Evolutionary conservation across 1,284 basidiomycete species (phyloP).

Genomic region (Ganoderma leucocontextum): DNA sequence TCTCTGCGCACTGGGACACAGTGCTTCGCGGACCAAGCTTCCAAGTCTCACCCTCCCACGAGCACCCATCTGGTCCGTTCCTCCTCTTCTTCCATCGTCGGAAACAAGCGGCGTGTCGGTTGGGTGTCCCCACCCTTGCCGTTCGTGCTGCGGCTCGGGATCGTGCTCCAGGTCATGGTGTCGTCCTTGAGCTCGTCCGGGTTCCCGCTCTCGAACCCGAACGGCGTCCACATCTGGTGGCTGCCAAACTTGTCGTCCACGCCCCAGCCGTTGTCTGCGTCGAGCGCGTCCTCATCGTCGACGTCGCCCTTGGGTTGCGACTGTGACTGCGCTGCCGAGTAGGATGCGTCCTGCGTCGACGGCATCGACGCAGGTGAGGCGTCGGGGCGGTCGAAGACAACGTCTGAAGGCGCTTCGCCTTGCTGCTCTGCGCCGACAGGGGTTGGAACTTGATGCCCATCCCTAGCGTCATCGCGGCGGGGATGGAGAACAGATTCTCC

Average conservation of each 20-base stretch:
- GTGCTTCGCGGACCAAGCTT: no score
- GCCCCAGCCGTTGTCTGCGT: slow-evolving; percentile 79
- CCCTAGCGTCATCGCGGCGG: slow-evolving; percentile 54
- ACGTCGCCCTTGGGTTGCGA: slow-evolving; percentile 39
- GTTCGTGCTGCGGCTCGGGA: slow-evolving; percentile 49
- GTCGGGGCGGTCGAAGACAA: slow-evolving; percentile 56
- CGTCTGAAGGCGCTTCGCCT: slow-evolving; percentile 56
- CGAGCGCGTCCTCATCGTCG: slow-evolving; percentile 42
- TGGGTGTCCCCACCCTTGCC: slow-evolving; percentile 43
- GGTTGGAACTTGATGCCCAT: slow-evolving; percentile 46
- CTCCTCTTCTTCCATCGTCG: slow-evolving; percentile 25
- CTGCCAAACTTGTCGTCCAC: slow-evolving; percentile 67
- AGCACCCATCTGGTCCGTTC: no score
- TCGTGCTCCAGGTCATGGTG: slow-evolving; percentile 75
- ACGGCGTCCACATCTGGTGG: slow-evolving; percentile 64
- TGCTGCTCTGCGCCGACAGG: slow-evolving; percentile 60
- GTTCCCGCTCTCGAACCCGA: slow-evolving; percentile 45
- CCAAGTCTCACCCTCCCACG: no score
- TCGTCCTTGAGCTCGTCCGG: slow-evolving; percentile 54
- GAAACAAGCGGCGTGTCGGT: slow-evolving; percentile 33
- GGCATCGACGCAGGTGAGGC: slow-evolving; percentile 60
- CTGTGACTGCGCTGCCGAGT: slow-evolving; percentile 50
- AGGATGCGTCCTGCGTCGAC: slow-evolving; percentile 66
- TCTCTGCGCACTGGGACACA: no score
- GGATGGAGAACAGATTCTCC: slow-evolving; percentile 49